These are phyloP conservation scores for Exophiala viscosa DNA, from an alignment of 2,329 filamentous ascomycete species.

Conservation along the genomic window DNA sequence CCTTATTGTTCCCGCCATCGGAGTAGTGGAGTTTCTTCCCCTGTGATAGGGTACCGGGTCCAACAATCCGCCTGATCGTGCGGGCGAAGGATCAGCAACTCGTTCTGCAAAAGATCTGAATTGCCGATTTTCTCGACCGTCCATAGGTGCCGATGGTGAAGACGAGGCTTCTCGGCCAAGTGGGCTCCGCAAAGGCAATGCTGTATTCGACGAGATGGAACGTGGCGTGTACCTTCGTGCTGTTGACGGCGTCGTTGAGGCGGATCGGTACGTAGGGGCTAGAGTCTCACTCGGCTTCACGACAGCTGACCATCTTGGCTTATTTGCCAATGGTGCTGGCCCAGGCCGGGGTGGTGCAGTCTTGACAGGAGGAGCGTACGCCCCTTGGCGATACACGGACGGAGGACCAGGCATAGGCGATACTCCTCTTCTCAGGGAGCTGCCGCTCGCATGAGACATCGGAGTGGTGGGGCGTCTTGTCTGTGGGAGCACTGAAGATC, in stretches of 20 bases:
- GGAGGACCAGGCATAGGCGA: constrained; percentile 28
- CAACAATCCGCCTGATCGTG: constrained; percentile 19
- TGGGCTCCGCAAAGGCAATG: constrained; percentile 40
- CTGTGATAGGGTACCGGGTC: constrained; percentile 28
- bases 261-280: constrained; percentile 24
- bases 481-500: constrained; percentile 23
- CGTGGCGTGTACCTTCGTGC: constrained; percentile 28
- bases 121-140: constrained; percentile 20
- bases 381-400: constrained; percentile 28
- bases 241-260: constrained; percentile 20
- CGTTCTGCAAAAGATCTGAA: constrained; percentile 28
- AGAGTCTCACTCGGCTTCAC: constrained; percentile 55
- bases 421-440: constrained; percentile 17
- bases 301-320: constrained; percentile 70
- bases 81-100: constrained; percentile 21
- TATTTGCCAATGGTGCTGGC: constrained; percentile 46
- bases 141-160: constrained; percentile 35
- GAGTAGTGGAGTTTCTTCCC: constrained; percentile 18
- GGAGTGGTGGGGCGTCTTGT: constrained; percentile 25
- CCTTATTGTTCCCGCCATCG: constrained; percentile 24
- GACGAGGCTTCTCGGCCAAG: constrained; percentile 41
- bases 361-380: constrained; percentile 38
- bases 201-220: constrained; percentile 37
- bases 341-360: constrained; percentile 41
- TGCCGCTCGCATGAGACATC: constrained; percentile 19